phyloP scores from a whole-genome alignment of 2,329 filamentous ascomycete species.

The Sclerotinia spermophila region DNA sequence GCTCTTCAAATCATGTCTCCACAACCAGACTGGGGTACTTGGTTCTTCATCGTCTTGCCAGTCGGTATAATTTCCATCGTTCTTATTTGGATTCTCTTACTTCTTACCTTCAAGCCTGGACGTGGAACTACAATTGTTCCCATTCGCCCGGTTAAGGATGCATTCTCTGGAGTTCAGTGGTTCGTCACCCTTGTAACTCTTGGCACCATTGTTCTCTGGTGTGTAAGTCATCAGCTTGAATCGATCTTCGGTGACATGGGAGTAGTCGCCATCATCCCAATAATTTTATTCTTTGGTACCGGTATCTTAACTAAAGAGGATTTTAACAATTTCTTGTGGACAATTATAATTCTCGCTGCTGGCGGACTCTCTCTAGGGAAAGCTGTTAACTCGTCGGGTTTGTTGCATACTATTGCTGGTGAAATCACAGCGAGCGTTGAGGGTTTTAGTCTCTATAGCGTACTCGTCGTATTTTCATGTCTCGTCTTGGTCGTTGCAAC shows the following conservation, averaged over 20 bases:
- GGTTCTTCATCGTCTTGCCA: constrained; percentile 95
- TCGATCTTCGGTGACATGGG: constrained; percentile 94
- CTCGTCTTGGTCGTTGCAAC: constrained; percentile 91
- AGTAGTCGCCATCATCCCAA: constrained; percentile 92
- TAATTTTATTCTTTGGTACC: constrained; percentile 93
- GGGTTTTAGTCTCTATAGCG: constrained; percentile 76
- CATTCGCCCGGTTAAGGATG: constrained; percentile 84
- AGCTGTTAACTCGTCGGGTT: constrained; percentile 86
- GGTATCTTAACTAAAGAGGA: constrained; percentile 97
- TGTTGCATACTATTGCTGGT: constrained; percentile 82
- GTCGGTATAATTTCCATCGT: constrained; percentile 87
- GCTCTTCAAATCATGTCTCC: constrained; percentile 94
- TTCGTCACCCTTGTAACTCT: constrained; percentile 86
- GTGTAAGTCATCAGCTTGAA: constrained; percentile 84
- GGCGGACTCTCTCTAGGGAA: constrained; percentile 91
- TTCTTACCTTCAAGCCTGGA: constrained; percentile 81
- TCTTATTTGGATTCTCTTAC: constrained; percentile 82
- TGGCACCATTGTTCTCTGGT: constrained; percentile 86
- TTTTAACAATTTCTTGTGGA: constrained; percentile 99
- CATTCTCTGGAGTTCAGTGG: constrained; percentile 84
- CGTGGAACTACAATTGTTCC: constrained; percentile 85
- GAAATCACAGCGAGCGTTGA: constrained; percentile 71
- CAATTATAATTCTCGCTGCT: constrained; percentile 96
- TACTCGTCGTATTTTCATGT: constrained; percentile 78
- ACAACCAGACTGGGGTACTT: constrained; percentile 85